Conservation (phyloP, 257 asterid species). For the Ocimum tenuiflorum region DNA sequence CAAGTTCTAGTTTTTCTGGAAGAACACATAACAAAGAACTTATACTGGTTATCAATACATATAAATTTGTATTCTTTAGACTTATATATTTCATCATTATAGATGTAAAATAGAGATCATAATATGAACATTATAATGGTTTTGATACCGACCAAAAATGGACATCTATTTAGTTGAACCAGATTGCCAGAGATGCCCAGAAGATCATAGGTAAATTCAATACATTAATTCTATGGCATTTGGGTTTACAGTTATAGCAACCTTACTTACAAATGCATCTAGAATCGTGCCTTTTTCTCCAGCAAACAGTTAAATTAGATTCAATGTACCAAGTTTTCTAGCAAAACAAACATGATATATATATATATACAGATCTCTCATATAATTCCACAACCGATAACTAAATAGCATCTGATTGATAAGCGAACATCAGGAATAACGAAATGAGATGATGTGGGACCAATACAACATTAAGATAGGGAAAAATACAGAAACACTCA, state of each 20-base stretch:
- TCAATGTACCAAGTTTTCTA: too few relatives aligned
- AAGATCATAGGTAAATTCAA: not conserved
- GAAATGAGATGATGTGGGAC: not conserved
- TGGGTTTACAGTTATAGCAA: not conserved
- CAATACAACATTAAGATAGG: conserved; percentile 4
- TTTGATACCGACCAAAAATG: not conserved
- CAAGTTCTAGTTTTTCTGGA: conserved; percentile 95
- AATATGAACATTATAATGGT: not conserved
- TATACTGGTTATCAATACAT: not conserved
- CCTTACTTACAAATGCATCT: not conserved
- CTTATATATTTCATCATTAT: not conserved
- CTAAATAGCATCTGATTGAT: not conserved
- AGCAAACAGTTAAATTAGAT: too few relatives aligned
- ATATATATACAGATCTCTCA: not conserved
- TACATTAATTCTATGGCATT: not conserved
- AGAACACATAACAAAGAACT: conserved; percentile 8
- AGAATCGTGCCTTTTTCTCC: too few relatives aligned
- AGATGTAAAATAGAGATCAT: not conserved
- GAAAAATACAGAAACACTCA: conserved; percentile 37
- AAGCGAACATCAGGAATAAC: not conserved
- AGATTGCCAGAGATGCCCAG: conserved; percentile 1
- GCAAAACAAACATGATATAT: too few relatives aligned
- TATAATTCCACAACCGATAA: not conserved
- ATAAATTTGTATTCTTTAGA: not conserved
- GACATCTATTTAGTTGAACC: not conserved